These are phyloP conservation scores for Rhizophagus prolifer DNA, from an alignment of 192 early-diverging fungal genomes.

Conservation along the genomic window DNA sequence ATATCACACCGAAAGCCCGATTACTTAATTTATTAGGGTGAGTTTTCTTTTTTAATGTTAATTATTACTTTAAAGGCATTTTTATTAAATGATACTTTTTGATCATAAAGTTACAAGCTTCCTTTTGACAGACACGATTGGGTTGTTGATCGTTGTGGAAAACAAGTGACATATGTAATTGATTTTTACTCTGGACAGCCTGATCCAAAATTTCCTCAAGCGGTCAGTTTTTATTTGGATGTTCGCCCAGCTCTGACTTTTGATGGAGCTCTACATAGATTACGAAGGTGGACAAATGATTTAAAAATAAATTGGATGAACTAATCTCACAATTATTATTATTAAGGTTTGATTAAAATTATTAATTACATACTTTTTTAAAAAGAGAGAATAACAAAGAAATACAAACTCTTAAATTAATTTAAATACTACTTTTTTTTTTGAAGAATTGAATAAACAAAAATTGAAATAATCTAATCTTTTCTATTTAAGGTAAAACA, in stretches of 20 bases:
- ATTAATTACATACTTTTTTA: neutral
- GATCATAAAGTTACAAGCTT: constrained; percentile 56
- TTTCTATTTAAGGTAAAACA: constrained; percentile 50
- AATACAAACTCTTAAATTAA: neutral
- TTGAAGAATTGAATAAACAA: neutral
- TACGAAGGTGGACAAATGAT: constrained; percentile 12
- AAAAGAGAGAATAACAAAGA: no score
- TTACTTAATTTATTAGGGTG: constrained; percentile 66
- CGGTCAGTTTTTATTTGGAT: constrained; percentile 77
- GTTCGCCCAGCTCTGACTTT: constrained; percentile 78
- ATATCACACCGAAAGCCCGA: constrained; percentile 72
- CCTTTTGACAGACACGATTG: constrained; percentile 97
- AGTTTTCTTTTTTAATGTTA: constrained; percentile 1
- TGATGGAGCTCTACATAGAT: constrained; percentile 43
- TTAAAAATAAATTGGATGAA: neutral
- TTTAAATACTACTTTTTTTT: neutral
- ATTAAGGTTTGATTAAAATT: neutral
- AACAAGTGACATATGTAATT: constrained; percentile 82
- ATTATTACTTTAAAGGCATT: neutral
- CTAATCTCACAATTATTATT: neutral
- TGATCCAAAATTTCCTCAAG: constrained; percentile 44
- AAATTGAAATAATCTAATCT: neutral
- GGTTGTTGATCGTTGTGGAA: constrained; percentile 90
- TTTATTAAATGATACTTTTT: neutral
- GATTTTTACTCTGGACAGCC: constrained; percentile 84